Base-by-base conservation (phyloP, 192 early-diverging fungal genomes). In the Coemansia aciculifera region DNA sequence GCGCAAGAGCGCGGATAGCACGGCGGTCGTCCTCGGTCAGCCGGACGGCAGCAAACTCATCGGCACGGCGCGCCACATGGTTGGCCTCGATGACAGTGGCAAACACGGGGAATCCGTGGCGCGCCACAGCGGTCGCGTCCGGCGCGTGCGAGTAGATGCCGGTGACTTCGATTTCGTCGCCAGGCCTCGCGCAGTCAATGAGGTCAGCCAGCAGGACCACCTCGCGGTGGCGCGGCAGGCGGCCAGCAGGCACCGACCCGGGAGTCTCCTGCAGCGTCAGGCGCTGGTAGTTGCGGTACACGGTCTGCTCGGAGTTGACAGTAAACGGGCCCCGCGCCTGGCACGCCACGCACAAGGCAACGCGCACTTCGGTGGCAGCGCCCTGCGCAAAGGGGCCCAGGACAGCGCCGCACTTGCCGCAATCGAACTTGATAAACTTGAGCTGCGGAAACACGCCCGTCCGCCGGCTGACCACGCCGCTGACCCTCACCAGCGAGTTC, bases 81-180 rank as follows among this genome's bases (percentile, higher is more conserved):
- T 99, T 99, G 65, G 97, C 95, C 81, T 98, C 96, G 72, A 99
- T 92, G 31, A 99, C 87, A 19, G 96, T 98, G 11, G 90, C 88
- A 78, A 99, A 97, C 15, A 97, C 95, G 0, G 97, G 97, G 86
- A 99, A 99, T 8, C 97, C 97, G 76, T 96, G 95, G 63, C 90
- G 90, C 4, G 86, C 87, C 75, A 94, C 95, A 24, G 97, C 84
- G 8, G 91, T 82, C 2, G 88, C 87, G 84, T 99, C 95, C 83
- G 93, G 94, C 71, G 93, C 97, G 85, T 99, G 95, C 49, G 93
- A 87, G 80, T 97, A 99, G 31, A 97, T 87, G 57, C 96, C 97
- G 4, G 94, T 98, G 29, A 99, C 86, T 74, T 96, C 92, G 49
- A 99, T 89, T 77, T 96, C 94, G 75, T 99, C 97, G 63, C 97